A percentile compares a stretch with the other conserved stretches of the same genome.
These are phyloP conservation scores for Cyclocybe cylindracea DNA, from an alignment of 768 basidiomycete genomes.

Conservation along the genomic window DNA sequence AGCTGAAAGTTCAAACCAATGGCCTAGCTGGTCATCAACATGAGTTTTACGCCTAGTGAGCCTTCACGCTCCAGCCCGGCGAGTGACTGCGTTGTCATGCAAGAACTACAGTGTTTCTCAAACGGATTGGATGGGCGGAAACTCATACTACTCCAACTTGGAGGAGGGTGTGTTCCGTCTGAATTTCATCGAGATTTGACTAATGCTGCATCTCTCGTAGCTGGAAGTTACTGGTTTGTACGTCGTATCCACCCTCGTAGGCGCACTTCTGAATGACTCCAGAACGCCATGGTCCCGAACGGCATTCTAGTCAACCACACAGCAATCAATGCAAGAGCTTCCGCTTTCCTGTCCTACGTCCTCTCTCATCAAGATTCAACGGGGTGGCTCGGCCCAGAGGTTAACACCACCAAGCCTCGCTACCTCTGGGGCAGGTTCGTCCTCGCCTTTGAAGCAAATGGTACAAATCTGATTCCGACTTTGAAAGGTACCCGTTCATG, in stretches of 20 bases:
- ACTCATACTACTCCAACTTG: conserved; percentile 39
- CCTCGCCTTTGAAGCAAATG: background rate
- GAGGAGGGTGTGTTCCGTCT: conserved; percentile 36
- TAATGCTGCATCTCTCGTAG: conserved; percentile 22
- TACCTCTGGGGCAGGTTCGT: conserved; percentile 54
- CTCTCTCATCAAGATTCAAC: conserved; percentile 51
- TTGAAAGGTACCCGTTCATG: conserved; percentile 53
- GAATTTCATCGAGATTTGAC: background rate
- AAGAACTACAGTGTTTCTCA: conserved; percentile 31
- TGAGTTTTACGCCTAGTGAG: conserved; percentile 43
- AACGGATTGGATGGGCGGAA: conserved; percentile 45
- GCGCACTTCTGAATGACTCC: background rate
- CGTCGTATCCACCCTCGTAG: conserved; percentile 17
- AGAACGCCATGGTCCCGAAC: conserved; percentile 57
- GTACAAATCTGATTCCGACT: background rate
- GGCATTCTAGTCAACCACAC: conserved; percentile 47
- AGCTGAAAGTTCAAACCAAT: conserved; percentile 45
- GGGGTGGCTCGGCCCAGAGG: conserved; percentile 60
- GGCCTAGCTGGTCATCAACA: conserved; percentile 46
- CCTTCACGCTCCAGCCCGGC: background rate
- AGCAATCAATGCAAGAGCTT: conserved; percentile 46
- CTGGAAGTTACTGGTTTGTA: conserved; percentile 63
- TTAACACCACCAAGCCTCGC: conserved; percentile 51
- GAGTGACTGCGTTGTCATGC: background rate
- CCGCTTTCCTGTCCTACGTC: conserved; percentile 50